Conservation (phyloP, 805 yeast genomes). For the Saturnispora ahearnii region DNA sequence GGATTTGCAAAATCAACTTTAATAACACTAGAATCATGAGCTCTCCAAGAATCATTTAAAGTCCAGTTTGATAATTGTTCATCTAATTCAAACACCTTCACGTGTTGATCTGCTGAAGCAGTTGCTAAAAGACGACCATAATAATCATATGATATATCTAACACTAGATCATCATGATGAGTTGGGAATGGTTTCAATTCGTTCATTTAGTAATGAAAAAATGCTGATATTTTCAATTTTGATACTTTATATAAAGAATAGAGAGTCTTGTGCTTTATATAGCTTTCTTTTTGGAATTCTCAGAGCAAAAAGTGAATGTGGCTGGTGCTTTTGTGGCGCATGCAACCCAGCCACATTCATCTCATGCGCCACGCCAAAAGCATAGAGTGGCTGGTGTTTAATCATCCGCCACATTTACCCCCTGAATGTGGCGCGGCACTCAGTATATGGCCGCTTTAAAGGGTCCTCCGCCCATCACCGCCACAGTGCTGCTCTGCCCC, state of each 20-base stretch:
- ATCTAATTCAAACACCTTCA: constrained; percentile 78
- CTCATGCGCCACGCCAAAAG: not conserved
- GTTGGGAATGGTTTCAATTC: constrained; percentile 66
- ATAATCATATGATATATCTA: constrained; percentile 85
- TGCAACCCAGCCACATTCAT: too few species aligned
- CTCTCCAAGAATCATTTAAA: constrained; percentile 84
- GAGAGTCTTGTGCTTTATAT: not conserved
- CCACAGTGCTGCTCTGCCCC: not conserved
- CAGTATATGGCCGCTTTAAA: not conserved
- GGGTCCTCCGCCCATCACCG: not conserved
- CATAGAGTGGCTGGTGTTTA: not conserved
- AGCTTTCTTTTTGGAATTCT: not conserved
- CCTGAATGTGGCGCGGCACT: not conserved
- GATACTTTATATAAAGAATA: too few species aligned
- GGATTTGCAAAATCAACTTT: constrained; percentile 91
- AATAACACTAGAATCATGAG: constrained; percentile 84
- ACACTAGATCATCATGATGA: constrained; percentile 88
- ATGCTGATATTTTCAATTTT: not conserved
- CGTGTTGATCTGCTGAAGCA: constrained; percentile 89
- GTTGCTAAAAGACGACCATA: constrained; percentile 91
- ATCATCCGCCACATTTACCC: not conserved
- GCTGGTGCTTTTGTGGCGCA: not conserved
- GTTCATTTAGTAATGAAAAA: constrained; percentile 17
- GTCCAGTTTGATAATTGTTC: constrained; percentile 61
- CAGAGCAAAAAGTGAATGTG: not conserved